Conservation (phyloP, 805 yeast species). For the Citeromyces matritensis region DNA sequence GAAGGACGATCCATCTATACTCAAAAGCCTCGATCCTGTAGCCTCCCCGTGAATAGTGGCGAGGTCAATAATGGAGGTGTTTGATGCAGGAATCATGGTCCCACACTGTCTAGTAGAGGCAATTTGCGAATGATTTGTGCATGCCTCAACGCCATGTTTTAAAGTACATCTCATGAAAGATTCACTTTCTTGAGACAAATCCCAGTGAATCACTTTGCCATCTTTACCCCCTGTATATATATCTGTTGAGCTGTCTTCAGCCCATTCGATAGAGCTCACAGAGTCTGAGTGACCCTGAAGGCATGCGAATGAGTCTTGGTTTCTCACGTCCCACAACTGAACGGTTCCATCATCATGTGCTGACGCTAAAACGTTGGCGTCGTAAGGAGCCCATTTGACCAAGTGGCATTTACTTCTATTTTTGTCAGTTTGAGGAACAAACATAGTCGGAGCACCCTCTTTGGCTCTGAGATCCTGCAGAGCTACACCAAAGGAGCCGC, state of each 20-base stretch:
- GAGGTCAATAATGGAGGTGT: constrained; percentile 29
- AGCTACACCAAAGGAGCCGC: constrained; percentile 64
- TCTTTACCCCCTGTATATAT: constrained; percentile 47
- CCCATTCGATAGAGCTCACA: constrained; percentile 50
- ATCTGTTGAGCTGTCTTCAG: constrained; percentile 17
- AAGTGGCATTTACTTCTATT: constrained; percentile 4
- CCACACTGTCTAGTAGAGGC: constrained; percentile 38
- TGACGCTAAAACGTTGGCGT: constrained; percentile 50
- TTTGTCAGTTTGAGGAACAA: constrained; percentile 22
- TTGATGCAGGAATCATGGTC: constrained; percentile 45
- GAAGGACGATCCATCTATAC: constrained; percentile 38
- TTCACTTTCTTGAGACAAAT: constrained; percentile 15
- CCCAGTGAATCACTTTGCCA: constrained; percentile 61
- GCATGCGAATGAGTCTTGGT: constrained; percentile 31
- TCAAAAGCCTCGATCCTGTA: constrained; percentile 18
- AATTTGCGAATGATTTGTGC: constrained; percentile 4
- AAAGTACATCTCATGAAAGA: constrained; percentile 19
- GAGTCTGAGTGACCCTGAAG: constrained; percentile 40
- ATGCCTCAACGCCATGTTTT: constrained; percentile 23
- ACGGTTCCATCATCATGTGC: constrained; percentile 41
- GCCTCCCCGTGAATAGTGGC: constrained; percentile 18
- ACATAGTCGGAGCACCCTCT: constrained; percentile 18
- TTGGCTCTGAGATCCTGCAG: constrained; percentile 52
- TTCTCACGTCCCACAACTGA: constrained; percentile 66
- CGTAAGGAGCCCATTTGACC: constrained; percentile 38